phyloP scores from a whole-genome alignment of 306 rosid species.

The Geum urbanum region DNA sequence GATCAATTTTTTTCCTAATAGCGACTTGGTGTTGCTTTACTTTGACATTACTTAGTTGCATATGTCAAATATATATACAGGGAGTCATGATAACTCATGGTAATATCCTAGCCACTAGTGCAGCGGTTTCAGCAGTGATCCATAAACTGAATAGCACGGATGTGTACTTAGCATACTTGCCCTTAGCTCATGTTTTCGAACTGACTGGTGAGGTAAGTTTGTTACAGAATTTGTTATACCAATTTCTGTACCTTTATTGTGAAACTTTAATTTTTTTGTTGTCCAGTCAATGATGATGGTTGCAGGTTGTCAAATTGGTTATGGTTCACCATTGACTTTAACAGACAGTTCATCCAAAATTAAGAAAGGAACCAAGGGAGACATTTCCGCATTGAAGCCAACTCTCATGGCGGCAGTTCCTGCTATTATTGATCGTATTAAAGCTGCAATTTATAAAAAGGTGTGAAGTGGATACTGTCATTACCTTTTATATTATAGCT shows the following conservation, averaged over 20 bases:
- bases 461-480: too few species aligned
- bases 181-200: constrained; percentile 91
- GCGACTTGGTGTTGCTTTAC: neutral
- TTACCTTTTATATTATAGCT: too few species aligned
- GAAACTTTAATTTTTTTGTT: constrained; percentile 29
- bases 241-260: constrained; percentile 16
- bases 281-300: constrained; percentile 10
- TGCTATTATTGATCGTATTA: too few species aligned
- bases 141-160: constrained; percentile 56
- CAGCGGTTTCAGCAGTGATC: constrained; percentile 41
- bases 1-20: constrained; percentile 8
- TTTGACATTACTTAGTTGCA: constrained; percentile 20
- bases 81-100: constrained; percentile 94
- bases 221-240: constrained; percentile 15
- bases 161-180: constrained; percentile 82
- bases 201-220: constrained; percentile 76
- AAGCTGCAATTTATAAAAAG: too few species aligned
- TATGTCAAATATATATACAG: constrained; percentile 33
- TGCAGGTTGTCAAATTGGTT: too few species aligned
- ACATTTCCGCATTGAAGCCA: too few species aligned
- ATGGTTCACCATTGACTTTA: too few species aligned
- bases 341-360: too few species aligned
- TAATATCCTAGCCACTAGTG: constrained; percentile 65
- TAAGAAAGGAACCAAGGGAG: too few species aligned
- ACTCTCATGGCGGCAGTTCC: too few species aligned